phyloP scores from a whole-genome alignment of 192 early-diverging fungal species.

The Oehlia diaphana region DNA sequence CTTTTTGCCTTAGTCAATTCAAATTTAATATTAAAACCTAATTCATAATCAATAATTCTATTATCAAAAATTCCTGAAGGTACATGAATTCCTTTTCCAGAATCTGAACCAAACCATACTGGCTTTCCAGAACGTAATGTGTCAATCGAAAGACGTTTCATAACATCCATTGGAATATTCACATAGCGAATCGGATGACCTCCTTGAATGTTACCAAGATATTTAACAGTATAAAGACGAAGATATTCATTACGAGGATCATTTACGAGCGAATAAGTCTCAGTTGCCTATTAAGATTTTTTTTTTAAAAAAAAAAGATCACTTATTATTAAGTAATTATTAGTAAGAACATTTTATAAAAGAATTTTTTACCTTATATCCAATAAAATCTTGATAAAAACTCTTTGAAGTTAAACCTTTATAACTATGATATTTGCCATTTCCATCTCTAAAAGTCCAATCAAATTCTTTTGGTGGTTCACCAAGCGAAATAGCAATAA shows the following conservation, averaged over 20 bases:
- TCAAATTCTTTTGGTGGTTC: constrained; percentile 67
- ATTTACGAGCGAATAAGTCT: constrained; percentile 69
- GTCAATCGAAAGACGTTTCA: constrained; percentile 61
- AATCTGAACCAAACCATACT: constrained; percentile 80
- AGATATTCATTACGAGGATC: constrained; percentile 69
- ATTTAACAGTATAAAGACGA: constrained; percentile 68
- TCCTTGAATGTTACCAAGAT: constrained; percentile 71
- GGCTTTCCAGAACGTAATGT: constrained; percentile 62
- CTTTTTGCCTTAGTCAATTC: constrained; percentile 66
- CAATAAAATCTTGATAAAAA: constrained; percentile 63
- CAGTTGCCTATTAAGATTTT: constrained; percentile 44
- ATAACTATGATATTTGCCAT: constrained; percentile 63
- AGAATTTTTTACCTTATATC: constrained; percentile 46
- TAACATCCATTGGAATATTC: constrained; percentile 53
- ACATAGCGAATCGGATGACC: constrained; percentile 68
- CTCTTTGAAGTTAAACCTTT: constrained; percentile 57
- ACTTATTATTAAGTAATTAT: background rate
- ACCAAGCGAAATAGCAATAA: constrained; percentile 70
- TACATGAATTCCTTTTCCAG: constrained; percentile 61
- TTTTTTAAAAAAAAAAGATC: background rate
- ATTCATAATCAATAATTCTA: constrained; percentile 61
- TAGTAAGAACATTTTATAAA: background rate
- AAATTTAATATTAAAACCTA: constrained; percentile 64
- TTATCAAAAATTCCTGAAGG: constrained; percentile 63
- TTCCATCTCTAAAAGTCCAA: constrained; percentile 72